Evolutionary conservation across 179 eudicot species (phyloP).

Genomic region (Carnegiea gigantea): DNA sequence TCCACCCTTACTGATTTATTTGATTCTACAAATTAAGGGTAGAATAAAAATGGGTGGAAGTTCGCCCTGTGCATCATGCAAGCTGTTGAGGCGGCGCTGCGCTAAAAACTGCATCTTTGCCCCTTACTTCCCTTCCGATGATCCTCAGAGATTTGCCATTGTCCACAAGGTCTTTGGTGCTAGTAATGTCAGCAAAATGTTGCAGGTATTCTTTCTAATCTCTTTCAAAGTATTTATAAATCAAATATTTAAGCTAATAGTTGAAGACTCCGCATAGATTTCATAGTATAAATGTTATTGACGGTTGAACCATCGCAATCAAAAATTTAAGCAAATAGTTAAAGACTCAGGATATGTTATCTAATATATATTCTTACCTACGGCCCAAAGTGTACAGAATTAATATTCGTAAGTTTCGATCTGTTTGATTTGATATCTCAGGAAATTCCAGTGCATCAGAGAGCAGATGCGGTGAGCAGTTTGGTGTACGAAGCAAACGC

Average conservation of each 20-base stretch:
- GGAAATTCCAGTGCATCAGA: slow-evolving; percentile 38
- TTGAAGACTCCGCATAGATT: too few relatives aligned
- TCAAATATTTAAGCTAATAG: too few relatives aligned
- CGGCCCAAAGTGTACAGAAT: too few relatives aligned
- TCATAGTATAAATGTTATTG: too few relatives aligned
- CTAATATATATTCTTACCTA: too few relatives aligned
- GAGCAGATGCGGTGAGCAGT: slow-evolving; percentile 48
- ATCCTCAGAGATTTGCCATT: slow-evolving; percentile 45
- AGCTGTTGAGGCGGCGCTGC: slow-evolving; percentile 45
- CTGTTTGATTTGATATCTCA: slow-evolving; percentile 7
- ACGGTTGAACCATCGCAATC: not conserved
- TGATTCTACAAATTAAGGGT: not conserved
- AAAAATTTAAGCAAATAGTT: not conserved
- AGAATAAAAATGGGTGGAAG: slow-evolving; percentile 28
- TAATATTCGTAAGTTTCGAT: too few relatives aligned
- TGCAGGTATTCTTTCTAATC: slow-evolving; percentile 30
- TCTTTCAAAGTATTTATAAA: too few relatives aligned
- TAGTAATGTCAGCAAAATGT: slow-evolving; percentile 52
- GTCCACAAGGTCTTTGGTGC: slow-evolving; percentile 55
- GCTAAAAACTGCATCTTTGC: slow-evolving; percentile 48
- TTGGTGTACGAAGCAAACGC: slow-evolving; percentile 47
- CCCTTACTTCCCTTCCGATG: slow-evolving; percentile 50
- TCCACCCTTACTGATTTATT: not conserved
- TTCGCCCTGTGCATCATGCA: slow-evolving; percentile 53
- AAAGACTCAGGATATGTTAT: too few relatives aligned